Evolutionary conservation across 805 yeast species (phyloP), one percentile per base, ranked within the genome.

Genomic region (Groenewaldozyma salmanticensis): DNA sequence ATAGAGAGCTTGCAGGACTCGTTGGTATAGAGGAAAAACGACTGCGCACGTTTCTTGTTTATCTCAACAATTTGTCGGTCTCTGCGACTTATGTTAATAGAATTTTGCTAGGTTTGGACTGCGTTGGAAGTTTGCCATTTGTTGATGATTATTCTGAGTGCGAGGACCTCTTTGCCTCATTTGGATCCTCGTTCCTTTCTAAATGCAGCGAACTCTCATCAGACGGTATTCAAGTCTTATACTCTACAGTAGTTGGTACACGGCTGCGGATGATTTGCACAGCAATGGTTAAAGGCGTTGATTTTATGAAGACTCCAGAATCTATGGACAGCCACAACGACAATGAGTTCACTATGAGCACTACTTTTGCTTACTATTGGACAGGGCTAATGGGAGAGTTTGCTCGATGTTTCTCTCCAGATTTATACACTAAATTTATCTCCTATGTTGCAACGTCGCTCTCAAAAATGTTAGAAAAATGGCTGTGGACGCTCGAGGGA

Each of bases 51-150:
- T 87, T 76, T 54, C 62, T 86, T 32, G 64, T 83, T 1, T 74
- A 80, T 44, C 64, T 87, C 44, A 88, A 90, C 59, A 79, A 94
- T 1, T 65, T 87, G 3, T 75, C 80, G 7, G 62, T 79, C 33
- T 77, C 82, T 19, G 69, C 72, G 18, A 68, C 65, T 5, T 82
- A 84, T 52, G 66, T 82, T 27, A 57, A 61, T 9, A 75, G 72
- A 43, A 60, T 84, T 31, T 49, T 77, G 6, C 61, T 58, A n/a
- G 71, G 72, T 36, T 47, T 74, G 31, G 54, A 55, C 20, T 43
- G 49, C 17, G 55, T 46, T 21, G 50, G 47, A 7, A 39, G 44
- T 16, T 18, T 54, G 5, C 56, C 58, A 13, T 54, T 57, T 38
- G 54, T 41, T 4, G 50, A 51, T 21, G 57, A 54, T 31, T 50